phyloP scores from a whole-genome alignment of 2,329 filamentous ascomycete species.

The Diaporthe citri region DNA sequence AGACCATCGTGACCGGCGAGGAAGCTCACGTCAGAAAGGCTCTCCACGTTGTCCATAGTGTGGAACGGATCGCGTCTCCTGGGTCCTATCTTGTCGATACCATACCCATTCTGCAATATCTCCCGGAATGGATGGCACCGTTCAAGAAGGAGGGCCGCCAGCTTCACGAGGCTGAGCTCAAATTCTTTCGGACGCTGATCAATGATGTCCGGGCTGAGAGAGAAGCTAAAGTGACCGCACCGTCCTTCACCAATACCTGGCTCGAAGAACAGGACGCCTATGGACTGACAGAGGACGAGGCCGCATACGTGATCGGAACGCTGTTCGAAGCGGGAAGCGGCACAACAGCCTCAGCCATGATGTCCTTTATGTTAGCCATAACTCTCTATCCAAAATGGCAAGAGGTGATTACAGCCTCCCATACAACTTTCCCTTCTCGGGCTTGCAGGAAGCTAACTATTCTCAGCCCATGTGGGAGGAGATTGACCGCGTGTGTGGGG shows the following conservation, averaged over 20 bases:
- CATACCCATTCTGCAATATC: not conserved
- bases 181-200: not conserved
- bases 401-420: not conserved
- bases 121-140: not conserved
- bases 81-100: slow-evolving; percentile 12
- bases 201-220: not conserved
- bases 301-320: slow-evolving; percentile 1
- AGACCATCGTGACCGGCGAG: slow-evolving; percentile 5
- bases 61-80: not conserved
- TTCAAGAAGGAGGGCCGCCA: not conserved
- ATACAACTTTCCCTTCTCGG: not conserved
- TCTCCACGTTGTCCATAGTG: not conserved
- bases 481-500: slow-evolving; percentile 1
- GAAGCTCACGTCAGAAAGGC: slow-evolving; percentile 3
- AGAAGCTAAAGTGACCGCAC: not conserved
- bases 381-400: not conserved
- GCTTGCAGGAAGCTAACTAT: not conserved
- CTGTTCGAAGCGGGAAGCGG: slow-evolving; percentile 4
- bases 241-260: not conserved
- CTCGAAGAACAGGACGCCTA: not conserved
- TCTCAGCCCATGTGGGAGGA: slow-evolving; percentile 12
- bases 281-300: not conserved
- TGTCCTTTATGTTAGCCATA: not conserved
- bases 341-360: slow-evolving; percentile 9
- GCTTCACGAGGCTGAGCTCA: not conserved